A percentile compares a stretch with the other conserved stretches of the same genome.
Conservation (phyloP, 1,284 basidiomycete genomes). For the Ganoderma multipileum region DNA sequence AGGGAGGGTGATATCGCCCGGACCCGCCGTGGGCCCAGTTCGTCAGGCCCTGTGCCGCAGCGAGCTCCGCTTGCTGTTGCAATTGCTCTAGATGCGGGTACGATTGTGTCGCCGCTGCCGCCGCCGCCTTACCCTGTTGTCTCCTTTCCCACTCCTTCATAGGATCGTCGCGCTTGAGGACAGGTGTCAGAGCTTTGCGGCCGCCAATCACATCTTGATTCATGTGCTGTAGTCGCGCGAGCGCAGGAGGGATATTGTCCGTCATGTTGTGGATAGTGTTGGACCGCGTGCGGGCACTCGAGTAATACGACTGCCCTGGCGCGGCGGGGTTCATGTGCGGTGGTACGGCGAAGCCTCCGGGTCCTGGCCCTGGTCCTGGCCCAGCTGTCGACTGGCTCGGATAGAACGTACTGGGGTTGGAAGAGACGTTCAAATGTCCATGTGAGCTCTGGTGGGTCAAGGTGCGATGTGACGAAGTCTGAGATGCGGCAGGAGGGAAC, state of each 20-base stretch:
- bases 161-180: slow-evolving; percentile 89
- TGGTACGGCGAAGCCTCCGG: slow-evolving; percentile 33
- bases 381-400: slow-evolving; percentile 42
- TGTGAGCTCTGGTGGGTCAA: slow-evolving; percentile 58
- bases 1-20: slow-evolving; percentile 63
- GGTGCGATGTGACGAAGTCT: slow-evolving; percentile 36
- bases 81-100: slow-evolving; percentile 90
- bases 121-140: slow-evolving; percentile 69
- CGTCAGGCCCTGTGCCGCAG: slow-evolving; percentile 62
- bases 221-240: slow-evolving; percentile 89
- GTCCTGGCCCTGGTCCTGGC: slow-evolving; percentile 6
- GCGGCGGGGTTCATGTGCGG: slow-evolving; percentile 58
- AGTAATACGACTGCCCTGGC: slow-evolving; percentile 73
- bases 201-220: slow-evolving; percentile 86
- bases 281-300: slow-evolving; percentile 69
- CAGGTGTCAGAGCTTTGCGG: slow-evolving; percentile 85
- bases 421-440: slow-evolving; percentile 51
- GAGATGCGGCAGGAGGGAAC: slow-evolving; percentile 34
- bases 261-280: slow-evolving; percentile 91
- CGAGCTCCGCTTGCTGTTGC: slow-evolving; percentile 91
- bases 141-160: slow-evolving; percentile 91
- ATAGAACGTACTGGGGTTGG: slow-evolving; percentile 51
- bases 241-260: slow-evolving; percentile 90
- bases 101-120: slow-evolving; percentile 61
- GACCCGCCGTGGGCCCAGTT: slow-evolving; percentile 53